Conservation (phyloP, 169 alveolate genomes). For the Plasmodium relictum region DNA sequence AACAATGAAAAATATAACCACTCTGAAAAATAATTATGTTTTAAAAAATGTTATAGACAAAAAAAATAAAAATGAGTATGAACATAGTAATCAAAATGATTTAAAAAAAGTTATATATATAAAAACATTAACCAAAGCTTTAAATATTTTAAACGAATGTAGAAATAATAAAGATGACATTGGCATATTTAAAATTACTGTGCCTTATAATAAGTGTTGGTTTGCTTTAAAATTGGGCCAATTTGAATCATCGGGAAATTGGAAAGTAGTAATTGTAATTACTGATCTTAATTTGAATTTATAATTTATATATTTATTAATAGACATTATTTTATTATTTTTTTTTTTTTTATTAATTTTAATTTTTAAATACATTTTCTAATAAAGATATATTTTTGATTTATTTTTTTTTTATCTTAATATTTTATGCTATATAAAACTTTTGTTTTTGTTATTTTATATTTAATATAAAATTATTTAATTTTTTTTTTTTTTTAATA, state of each 20-base stretch:
- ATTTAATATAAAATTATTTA: too few relatives aligned
- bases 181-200: conserved; percentile 68
- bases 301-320: background rate
- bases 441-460: too few relatives aligned
- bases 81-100: background rate
- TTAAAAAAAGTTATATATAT: conserved; percentile 56
- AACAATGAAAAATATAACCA: conserved; percentile 53
- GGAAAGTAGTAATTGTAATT: conserved; percentile 62
- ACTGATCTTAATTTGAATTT: conserved; percentile 43
- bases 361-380: too few relatives aligned
- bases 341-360: too few relatives aligned
- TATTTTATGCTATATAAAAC: too few relatives aligned
- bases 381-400: too few relatives aligned
- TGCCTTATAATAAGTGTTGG: conserved; percentile 72
- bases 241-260: conserved; percentile 72
- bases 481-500: too few relatives aligned
- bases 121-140: conserved; percentile 70
- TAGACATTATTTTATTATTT: too few relatives aligned
- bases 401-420: too few relatives aligned
- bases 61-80: conserved; percentile 19
- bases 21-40: conserved; percentile 68
- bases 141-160: conserved; percentile 69
- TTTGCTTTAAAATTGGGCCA: conserved; percentile 74
- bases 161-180: conserved; percentile 76
- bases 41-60: conserved; percentile 39